These are phyloP conservation scores for Xylaria sp. DNA, from an alignment of 2,329 filamentous ascomycete genomes.

Conservation along the genomic window DNA sequence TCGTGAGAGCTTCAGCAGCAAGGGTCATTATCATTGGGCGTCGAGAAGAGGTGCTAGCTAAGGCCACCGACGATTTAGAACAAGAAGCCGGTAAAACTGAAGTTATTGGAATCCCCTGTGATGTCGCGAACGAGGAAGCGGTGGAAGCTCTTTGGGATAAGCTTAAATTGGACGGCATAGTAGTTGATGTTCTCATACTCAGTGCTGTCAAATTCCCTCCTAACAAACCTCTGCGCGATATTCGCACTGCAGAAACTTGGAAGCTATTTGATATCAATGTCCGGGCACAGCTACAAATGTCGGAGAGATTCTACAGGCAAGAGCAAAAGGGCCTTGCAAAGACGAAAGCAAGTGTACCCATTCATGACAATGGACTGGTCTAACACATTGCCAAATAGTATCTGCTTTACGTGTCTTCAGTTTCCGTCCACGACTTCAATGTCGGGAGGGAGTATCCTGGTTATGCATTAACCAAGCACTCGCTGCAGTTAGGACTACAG, in stretches of 20 bases:
- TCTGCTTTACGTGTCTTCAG: conserved; percentile 50
- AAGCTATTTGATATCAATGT: conserved; percentile 47
- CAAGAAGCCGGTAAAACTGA: conserved; percentile 28
- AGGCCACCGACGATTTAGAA: conserved; percentile 43
- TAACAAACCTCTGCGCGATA: conserved; percentile 39
- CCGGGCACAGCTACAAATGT: conserved; percentile 46
- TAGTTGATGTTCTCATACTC: conserved; percentile 52
- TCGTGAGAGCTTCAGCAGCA: conserved; percentile 54
- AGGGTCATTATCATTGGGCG: conserved; percentile 55
- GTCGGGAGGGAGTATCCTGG: conserved; percentile 40
- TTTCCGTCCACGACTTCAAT: conserved; percentile 48
- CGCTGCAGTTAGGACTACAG: conserved; percentile 52
- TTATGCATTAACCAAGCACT: conserved; percentile 55
- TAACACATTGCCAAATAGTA: conserved; percentile 39
- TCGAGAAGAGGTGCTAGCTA: conserved; percentile 47
- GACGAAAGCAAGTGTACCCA: conserved; percentile 24
- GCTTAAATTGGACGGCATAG: conserved; percentile 36
- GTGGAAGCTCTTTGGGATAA: conserved; percentile 48
- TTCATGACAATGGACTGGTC: not conserved
- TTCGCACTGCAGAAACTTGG: conserved; percentile 43
- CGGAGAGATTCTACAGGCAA: conserved; percentile 51
- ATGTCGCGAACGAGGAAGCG: conserved; percentile 42
- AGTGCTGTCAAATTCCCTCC: conserved; percentile 44
- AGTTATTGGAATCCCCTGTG: conserved; percentile 39
- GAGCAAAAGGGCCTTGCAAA: conserved; percentile 26